These are phyloP conservation scores for Pseudocercospora eumusae DNA, from an alignment of 2,329 filamentous ascomycete genomes.

Conservation along the genomic window DNA sequence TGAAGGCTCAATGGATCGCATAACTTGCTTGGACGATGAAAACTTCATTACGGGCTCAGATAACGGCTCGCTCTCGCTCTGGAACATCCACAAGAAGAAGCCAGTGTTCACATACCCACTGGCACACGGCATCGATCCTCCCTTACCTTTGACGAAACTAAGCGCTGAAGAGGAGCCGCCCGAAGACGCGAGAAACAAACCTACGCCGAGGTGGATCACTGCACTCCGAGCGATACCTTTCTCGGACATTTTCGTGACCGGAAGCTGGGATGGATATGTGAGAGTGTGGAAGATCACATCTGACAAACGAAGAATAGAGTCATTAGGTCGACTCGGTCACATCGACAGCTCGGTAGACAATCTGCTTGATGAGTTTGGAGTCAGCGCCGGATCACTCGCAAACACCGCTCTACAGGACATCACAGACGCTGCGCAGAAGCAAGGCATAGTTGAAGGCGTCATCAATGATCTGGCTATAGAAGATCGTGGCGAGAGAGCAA, in stretches of 20 bases:
- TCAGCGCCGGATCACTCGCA: conserved; percentile 22
- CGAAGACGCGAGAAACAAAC: conserved; percentile 51
- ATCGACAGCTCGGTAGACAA: conserved; percentile 26
- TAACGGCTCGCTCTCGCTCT: conserved; percentile 82
- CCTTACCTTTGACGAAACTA: conserved; percentile 65
- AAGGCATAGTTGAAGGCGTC: conserved; percentile 63
- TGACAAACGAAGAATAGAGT: conserved; percentile 77
- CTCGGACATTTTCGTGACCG: conserved; percentile 84
- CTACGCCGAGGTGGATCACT: conserved; percentile 79
- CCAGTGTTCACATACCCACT: conserved; percentile 75
- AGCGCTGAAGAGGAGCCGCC: conserved; percentile 71
- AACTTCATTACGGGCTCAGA: conserved; percentile 93
- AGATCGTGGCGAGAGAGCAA: conserved; percentile 76
- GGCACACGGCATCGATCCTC: conserved; percentile 81
- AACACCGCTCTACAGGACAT: conserved; percentile 28
- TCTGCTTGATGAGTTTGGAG: conserved; percentile 23
- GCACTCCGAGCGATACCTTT: conserved; percentile 84
- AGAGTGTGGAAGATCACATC: conserved; percentile 81
- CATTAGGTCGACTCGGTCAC: conserved; percentile 61
- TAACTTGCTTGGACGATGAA: conserved; percentile 84
- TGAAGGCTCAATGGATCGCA: conserved; percentile 86
- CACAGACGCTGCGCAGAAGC: conserved; percentile 25
- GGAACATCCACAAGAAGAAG: conserved; percentile 94
- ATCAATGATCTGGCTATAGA: conserved; percentile 88
- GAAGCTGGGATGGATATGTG: conserved; percentile 90